phyloP scores from a whole-genome alignment of 2,329 filamentous ascomycete genomes.

The Pseudogymnoascus sp. region DNA sequence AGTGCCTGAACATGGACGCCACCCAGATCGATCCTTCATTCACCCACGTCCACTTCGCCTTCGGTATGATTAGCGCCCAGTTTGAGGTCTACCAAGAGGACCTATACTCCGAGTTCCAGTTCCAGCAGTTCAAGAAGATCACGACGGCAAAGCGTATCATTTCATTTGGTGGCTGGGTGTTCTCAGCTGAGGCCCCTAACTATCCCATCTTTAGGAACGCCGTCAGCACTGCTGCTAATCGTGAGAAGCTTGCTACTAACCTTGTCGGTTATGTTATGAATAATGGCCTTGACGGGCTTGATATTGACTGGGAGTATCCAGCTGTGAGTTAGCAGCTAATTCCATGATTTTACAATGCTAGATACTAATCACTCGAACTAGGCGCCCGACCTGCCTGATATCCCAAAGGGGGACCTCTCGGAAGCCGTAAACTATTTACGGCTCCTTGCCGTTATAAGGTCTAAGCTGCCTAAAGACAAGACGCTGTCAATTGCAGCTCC shows the following conservation, averaged over 20 bases:
- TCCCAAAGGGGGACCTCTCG: constrained; percentile 18
- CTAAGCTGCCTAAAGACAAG: constrained; percentile 13
- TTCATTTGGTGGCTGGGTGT: constrained; percentile 39
- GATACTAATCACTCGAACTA: background rate
- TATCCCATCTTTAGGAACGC: constrained; percentile 32
- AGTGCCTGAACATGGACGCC: constrained; percentile 25
- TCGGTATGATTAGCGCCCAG: constrained; percentile 26
- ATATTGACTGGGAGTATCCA: constrained; percentile 31
- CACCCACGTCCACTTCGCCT: constrained; percentile 28
- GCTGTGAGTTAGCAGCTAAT: constrained; percentile 3
- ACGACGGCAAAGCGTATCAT: constrained; percentile 30
- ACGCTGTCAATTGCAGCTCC: constrained; percentile 20
- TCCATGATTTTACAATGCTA: constrained; percentile 7
- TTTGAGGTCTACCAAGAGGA: constrained; percentile 25
- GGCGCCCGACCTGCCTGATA: constrained; percentile 19
- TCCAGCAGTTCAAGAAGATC: constrained; percentile 27
- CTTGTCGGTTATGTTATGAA: constrained; percentile 30
- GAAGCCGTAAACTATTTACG: constrained; percentile 28
- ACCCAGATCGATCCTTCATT: constrained; percentile 21
- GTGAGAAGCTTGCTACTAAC: constrained; percentile 27
- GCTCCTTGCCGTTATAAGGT: constrained; percentile 24
- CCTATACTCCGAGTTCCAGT: constrained; percentile 24
- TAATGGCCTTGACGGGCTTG: constrained; percentile 25
- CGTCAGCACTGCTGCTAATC: constrained; percentile 26
- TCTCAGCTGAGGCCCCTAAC: constrained; percentile 31